A percentile compares a stretch with the other conserved stretches of the same genome.
Conservation (phyloP, 1,139 yeast species). For the Protomyces lactucae-debilis region DNA sequence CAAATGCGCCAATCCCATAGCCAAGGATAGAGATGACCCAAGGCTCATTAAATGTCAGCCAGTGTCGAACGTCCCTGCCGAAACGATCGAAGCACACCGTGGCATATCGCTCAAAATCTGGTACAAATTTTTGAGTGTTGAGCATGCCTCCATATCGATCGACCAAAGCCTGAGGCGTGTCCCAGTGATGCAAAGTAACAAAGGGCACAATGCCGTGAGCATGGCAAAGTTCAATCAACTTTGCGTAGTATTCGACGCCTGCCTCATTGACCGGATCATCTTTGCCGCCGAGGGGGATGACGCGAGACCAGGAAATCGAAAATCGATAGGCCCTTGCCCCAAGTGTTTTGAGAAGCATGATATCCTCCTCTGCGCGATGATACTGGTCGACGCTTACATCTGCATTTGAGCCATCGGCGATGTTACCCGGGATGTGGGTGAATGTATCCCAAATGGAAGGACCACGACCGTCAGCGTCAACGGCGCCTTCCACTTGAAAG, state of each 20-base stretch:
- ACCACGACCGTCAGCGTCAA: slow-evolving; percentile 41
- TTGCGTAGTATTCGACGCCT: slow-evolving; percentile 43
- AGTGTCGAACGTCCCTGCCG: slow-evolving; percentile 41
- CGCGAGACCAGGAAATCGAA: slow-evolving; percentile 43
- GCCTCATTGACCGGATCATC: slow-evolving; percentile 39
- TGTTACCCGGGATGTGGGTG: slow-evolving; percentile 31
- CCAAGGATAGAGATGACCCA: slow-evolving; percentile 33
- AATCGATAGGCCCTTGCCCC: slow-evolving; percentile 42
- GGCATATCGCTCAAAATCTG: slow-evolving; percentile 41
- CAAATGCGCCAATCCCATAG: slow-evolving; percentile 9
- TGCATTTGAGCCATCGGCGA: slow-evolving; percentile 32
- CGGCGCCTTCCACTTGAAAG: slow-evolving; percentile 43
- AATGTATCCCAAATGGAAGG: slow-evolving; percentile 41
- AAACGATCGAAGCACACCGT: slow-evolving; percentile 40
- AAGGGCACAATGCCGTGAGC: slow-evolving; percentile 40
- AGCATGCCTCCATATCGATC: slow-evolving; percentile 38
- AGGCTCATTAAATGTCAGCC: slow-evolving; percentile 43
- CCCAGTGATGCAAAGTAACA: slow-evolving; percentile 43
- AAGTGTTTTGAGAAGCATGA: slow-evolving; percentile 40
- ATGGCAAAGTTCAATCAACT: slow-evolving; percentile 39
- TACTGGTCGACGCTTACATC: slow-evolving; percentile 42
- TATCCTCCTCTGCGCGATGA: slow-evolving; percentile 42
- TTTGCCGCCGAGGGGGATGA: slow-evolving; percentile 38
- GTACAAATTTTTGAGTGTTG: slow-evolving; percentile 36
- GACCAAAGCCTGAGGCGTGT: slow-evolving; percentile 39